Percentiles rank a stretch among this genome's conserved stretches.
These are phyloP conservation scores for Cyathus pygmaeus DNA, from an alignment of 1,284 basidiomycete species.

Conservation along the genomic window DNA sequence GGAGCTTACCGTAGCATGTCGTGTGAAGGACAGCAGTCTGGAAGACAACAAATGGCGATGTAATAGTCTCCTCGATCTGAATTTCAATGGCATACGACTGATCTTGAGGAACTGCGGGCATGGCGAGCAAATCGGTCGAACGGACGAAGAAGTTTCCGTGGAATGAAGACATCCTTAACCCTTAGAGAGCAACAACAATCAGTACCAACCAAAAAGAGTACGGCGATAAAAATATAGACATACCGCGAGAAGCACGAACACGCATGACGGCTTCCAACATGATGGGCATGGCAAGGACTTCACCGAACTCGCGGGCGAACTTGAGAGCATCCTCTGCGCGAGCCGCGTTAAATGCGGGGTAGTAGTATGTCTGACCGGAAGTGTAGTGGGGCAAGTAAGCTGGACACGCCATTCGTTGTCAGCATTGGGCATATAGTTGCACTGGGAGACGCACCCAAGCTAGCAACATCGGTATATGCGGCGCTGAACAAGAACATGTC, in stretches of 20 bases:
- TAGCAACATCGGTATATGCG: slow-evolving; percentile 95
- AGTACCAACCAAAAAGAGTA: slow-evolving; percentile 7
- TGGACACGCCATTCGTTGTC: slow-evolving; percentile 35
- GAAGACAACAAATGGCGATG: slow-evolving; percentile 92
- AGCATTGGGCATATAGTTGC: slow-evolving; percentile 1
- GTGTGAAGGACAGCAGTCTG: slow-evolving; percentile 98
- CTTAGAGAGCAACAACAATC: slow-evolving; percentile 47
- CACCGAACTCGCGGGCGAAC: slow-evolving; percentile 97
- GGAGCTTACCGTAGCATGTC: slow-evolving; percentile 84
- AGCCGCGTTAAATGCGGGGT: slow-evolving; percentile 96
- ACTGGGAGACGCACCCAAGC: slow-evolving; percentile 67
- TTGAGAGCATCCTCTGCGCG: slow-evolving; percentile 96
- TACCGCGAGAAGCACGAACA: slow-evolving; percentile 92
- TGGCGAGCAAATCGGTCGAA: slow-evolving; percentile 95
- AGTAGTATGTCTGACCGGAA: slow-evolving; percentile 97
- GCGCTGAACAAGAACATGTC: slow-evolving; percentile 99
- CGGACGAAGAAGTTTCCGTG: slow-evolving; percentile 99
- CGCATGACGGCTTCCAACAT: slow-evolving; percentile 98
- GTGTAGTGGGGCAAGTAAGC: slow-evolving; percentile 97
- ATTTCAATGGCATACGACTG: slow-evolving; percentile 98
- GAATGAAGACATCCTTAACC: slow-evolving; percentile 96
- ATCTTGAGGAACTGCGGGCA: slow-evolving; percentile 96
- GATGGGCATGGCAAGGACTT: slow-evolving; percentile 92
- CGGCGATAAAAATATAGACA: slow-evolving; percentile 12
- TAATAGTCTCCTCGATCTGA: slow-evolving; percentile 96